Conservation (phyloP, 257 asterid genomes). For the Asclepias syriaca region DNA sequence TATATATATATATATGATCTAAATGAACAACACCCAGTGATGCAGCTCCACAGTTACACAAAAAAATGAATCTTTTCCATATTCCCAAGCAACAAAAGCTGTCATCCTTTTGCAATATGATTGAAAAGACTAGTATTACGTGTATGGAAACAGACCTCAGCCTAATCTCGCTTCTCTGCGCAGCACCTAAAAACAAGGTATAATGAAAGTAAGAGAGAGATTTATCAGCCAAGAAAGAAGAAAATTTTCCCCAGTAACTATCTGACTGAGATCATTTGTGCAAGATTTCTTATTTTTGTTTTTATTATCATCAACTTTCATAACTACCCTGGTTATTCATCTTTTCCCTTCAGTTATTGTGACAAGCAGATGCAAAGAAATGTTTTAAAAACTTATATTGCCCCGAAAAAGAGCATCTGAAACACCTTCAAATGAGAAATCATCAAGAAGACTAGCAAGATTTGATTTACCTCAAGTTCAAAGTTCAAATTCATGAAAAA, state of each 20-base stretch:
- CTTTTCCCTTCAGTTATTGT: not conserved
- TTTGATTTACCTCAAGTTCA: not conserved
- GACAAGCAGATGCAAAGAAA: not conserved
- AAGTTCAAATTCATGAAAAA: not conserved
- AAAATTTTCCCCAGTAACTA: not conserved
- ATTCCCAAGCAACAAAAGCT: not conserved
- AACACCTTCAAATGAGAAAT: not conserved
- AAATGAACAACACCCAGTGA: not conserved
- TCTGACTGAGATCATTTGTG: not conserved
- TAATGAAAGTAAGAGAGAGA: not conserved
- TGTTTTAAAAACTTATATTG: not conserved
- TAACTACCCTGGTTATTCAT: not conserved
- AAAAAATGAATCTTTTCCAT: not conserved
- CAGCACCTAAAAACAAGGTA: constrained; percentile 46
- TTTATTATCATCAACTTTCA: not conserved
- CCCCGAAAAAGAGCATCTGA: not conserved
- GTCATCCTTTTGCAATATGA: not conserved
- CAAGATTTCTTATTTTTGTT: not conserved
- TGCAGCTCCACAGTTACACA: not conserved
- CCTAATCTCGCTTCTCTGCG: constrained; percentile 81
- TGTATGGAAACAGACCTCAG: constrained; percentile 16
- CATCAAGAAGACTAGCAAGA: not conserved
- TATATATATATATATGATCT: not conserved
- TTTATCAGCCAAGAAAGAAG: not conserved
- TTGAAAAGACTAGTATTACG: not conserved